phyloP scores from a whole-genome alignment of 73 alveolate genomes.

The Blepharisma japonicum region DNA sequence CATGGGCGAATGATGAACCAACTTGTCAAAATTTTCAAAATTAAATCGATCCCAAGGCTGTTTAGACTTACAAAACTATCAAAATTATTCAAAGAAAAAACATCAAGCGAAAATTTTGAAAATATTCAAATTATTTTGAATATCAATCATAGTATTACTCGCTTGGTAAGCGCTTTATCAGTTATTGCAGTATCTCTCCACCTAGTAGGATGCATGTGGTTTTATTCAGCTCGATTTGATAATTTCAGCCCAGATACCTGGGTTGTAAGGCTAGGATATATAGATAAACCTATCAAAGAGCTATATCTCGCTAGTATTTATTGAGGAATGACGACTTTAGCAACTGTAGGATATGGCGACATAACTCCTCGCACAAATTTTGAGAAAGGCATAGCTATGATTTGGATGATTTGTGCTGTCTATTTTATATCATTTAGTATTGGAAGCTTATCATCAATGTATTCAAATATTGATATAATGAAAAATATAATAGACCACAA shows the following conservation, averaged over 20 bases:
- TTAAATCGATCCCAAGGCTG: background rate
- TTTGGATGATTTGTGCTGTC: conserved; percentile 19
- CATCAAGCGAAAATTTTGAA: background rate
- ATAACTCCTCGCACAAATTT: conserved; percentile 5
- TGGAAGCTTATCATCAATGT: background rate
- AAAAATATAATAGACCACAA: conserved; percentile 14
- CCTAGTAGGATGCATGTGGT: conserved; percentile 25
- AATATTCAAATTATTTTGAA: conserved; percentile 9
- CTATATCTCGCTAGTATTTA: background rate
- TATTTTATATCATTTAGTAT: conserved; percentile 17
- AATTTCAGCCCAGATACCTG: conserved; percentile 19
- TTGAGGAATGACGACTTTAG: conserved; percentile 20
- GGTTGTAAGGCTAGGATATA: background rate
- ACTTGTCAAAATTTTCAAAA: background rate
- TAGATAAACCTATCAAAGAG: background rate
- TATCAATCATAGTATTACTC: conserved; percentile 7
- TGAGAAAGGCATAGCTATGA: background rate
- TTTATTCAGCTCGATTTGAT: background rate
- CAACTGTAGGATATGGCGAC: conserved; percentile 34
- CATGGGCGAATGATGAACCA: background rate
- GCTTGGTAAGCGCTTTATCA: background rate
- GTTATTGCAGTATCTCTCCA: conserved; percentile 8
- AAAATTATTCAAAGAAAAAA: background rate
- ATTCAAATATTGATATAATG: background rate
- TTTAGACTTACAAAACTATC: background rate